Evolutionary conservation across 116 monocot species (phyloP).

Genomic region (Cymodocea nodosa): DNA sequence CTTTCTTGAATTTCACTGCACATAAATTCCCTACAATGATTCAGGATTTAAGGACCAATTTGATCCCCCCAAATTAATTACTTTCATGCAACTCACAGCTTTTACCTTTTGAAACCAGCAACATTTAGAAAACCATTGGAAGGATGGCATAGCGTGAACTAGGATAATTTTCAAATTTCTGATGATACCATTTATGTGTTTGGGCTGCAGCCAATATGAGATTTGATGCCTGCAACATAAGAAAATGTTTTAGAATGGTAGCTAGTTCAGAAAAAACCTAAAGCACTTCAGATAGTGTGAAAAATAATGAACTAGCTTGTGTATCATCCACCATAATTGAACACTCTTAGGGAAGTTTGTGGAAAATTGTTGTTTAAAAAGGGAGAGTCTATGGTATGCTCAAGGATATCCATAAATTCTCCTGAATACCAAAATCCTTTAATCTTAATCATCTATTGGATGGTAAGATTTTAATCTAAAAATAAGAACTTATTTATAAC

Average conservation of each 20-base stretch:
- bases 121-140: conserved; percentile 52
- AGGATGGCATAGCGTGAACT: conserved; percentile 39
- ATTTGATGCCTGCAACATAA: conserved; percentile 53
- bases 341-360: no score
- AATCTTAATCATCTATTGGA: no score
- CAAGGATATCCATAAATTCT: no score
- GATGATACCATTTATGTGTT: conserved; percentile 76
- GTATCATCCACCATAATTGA: no score
- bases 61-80: no score
- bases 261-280: not conserved
- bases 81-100: not conserved
- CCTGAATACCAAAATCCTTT: no score
- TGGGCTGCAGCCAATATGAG: conserved; percentile 69
- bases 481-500: no score
- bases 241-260: not conserved
- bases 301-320: not conserved
- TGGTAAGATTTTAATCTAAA: no score
- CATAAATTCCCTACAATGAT: no score
- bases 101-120: not conserved
- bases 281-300: not conserved
- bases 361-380: not conserved
- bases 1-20: no score
- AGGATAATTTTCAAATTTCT: conserved; percentile 76
- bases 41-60: no score
- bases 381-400: no score